These are phyloP conservation scores for Geotrichum australiense DNA, from an alignment of 1,139 yeast species.

Conservation along the genomic window DNA sequence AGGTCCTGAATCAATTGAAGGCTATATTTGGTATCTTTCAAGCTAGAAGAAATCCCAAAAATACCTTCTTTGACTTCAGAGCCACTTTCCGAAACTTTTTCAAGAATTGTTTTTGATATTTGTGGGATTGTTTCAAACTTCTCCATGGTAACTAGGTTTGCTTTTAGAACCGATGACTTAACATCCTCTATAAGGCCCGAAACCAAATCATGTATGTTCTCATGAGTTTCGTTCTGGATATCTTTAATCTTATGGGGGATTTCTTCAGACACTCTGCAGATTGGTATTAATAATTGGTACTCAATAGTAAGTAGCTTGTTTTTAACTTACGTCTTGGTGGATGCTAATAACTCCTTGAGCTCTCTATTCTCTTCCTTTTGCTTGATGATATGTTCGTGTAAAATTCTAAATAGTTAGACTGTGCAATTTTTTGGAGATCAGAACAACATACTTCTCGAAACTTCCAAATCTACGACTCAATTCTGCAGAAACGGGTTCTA, in stretches of 20 bases:
- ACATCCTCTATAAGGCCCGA: not conserved
- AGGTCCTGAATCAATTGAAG: slow-evolving; percentile 8
- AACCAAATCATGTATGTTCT: no score
- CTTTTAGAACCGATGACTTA: not conserved
- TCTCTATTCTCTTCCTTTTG: no score
- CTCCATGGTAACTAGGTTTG: not conserved
- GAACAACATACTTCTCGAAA: slow-evolving; percentile 4
- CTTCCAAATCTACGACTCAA: not conserved
- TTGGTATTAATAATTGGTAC: no score
- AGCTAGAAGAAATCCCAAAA: not conserved
- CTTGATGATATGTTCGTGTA: no score
- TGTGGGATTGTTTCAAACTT: not conserved
- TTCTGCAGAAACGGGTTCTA: not conserved
- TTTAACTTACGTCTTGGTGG: no score
- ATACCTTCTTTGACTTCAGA: not conserved
- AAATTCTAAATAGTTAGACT: no score
- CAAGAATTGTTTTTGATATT: not conserved
- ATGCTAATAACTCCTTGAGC: no score
- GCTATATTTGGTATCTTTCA: slow-evolving; percentile 6
- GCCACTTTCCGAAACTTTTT: not conserved
- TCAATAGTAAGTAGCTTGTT: no score
- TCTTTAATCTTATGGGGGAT: no score
- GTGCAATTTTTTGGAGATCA: no score
- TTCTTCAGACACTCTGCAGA: no score
- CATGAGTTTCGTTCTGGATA: not conserved